phyloP scores from a whole-genome alignment of 2,329 filamentous ascomycete genomes.

The Aspergillus fumigatiaffinis region DNA sequence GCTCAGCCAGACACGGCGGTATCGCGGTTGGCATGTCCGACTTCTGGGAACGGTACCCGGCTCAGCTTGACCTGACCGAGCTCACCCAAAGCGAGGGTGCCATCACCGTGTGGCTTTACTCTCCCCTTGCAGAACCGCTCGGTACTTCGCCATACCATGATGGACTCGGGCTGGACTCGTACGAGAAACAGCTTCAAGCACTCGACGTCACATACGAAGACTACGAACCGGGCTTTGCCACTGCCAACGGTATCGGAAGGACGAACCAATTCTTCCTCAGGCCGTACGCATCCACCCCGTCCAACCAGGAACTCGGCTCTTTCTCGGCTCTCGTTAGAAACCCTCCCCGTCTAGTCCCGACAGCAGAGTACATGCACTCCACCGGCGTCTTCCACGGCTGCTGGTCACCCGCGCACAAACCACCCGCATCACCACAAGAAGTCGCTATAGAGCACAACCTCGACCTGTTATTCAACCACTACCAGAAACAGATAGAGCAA shows the following conservation, averaged over 20 bases:
- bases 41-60: slow-evolving; percentile 63
- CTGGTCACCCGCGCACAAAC: slow-evolving; percentile 36
- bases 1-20: slow-evolving; percentile 55
- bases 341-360: slow-evolving; percentile 51
- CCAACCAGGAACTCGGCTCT: slow-evolving; percentile 43
- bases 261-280: slow-evolving; percentile 56
- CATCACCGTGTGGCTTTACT: slow-evolving; percentile 60
- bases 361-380: slow-evolving; percentile 48
- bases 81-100: slow-evolving; percentile 43
- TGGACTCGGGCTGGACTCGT: slow-evolving; percentile 53
- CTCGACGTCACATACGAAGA: slow-evolving; percentile 63
- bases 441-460: slow-evolving; percentile 51
- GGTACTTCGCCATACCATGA: slow-evolving; percentile 58
- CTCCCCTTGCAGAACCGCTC: slow-evolving; percentile 52
- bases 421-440: slow-evolving; percentile 2
- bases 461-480: slow-evolving; percentile 55
- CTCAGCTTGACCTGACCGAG: slow-evolving; percentile 53
- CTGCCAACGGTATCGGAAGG: slow-evolving; percentile 55
- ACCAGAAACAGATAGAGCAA: slow-evolving; percentile 53
- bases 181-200: slow-evolving; percentile 56
- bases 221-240: slow-evolving; percentile 53
- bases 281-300: slow-evolving; percentile 52
- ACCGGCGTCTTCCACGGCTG: slow-evolving; percentile 54
- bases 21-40: slow-evolving; percentile 56
- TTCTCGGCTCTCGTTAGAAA: slow-evolving; percentile 47